Evolutionary conservation across 768 basidiomycete genomes (phyloP).

Genomic region (Lactarius indigo): DNA sequence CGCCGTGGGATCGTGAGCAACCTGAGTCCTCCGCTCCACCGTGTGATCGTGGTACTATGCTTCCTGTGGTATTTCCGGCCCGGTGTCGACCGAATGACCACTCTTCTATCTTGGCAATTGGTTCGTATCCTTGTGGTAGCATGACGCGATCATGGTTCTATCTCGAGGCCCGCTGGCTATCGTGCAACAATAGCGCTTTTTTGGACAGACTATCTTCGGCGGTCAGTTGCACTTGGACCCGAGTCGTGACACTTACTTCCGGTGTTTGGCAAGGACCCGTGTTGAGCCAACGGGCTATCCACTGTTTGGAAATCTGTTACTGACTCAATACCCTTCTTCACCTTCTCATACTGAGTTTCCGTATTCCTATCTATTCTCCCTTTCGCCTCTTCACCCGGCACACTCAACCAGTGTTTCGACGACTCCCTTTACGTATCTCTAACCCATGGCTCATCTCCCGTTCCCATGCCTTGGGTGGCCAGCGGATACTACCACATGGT

Average conservation of each 20-base stretch:
- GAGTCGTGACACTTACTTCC: background rate
- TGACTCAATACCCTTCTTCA: background rate
- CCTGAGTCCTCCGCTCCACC: background rate
- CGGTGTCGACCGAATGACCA: background rate
- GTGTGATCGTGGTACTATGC: background rate
- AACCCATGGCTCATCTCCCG: background rate
- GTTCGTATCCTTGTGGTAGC: background rate
- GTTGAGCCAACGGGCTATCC: background rate
- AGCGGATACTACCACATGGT: background rate
- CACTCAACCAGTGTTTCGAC: background rate
- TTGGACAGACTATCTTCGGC: background rate
- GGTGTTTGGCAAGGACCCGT: background rate
- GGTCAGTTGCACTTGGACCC: background rate
- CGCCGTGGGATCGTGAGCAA: background rate
- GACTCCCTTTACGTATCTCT: background rate
- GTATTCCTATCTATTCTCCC: background rate
- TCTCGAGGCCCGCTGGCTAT: background rate
- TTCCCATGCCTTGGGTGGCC: background rate
- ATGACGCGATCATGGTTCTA: background rate
- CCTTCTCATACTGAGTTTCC: background rate
- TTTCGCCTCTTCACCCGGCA: background rate
- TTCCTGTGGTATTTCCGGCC: background rate
- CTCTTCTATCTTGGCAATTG: background rate
- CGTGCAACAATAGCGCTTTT: background rate
- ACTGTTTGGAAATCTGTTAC: background rate